Conservation (phyloP, 2,329 filamentous ascomycete genomes). For the Xylaria polymorpha region DNA sequence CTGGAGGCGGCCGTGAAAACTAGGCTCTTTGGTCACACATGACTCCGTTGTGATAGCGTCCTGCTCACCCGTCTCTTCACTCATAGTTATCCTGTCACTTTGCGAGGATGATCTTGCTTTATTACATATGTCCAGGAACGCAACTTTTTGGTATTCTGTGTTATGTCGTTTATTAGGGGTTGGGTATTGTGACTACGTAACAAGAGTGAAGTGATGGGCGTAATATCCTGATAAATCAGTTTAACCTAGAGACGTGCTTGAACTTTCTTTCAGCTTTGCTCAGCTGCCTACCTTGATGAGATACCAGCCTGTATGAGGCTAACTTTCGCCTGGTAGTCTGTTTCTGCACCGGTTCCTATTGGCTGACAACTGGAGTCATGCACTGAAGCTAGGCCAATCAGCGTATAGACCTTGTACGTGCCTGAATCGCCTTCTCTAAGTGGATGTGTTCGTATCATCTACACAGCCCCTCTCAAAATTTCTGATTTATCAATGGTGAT, state of each 20-base stretch:
- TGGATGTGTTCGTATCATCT: constrained; percentile 26
- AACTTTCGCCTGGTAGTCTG: background rate
- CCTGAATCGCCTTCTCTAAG: constrained; percentile 9
- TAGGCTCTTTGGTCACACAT: constrained; percentile 37
- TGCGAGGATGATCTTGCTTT: background rate
- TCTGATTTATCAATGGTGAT: constrained; percentile 8
- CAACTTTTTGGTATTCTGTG: background rate
- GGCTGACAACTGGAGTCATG: constrained; percentile 1
- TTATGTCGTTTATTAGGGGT: background rate
- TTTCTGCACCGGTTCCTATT: constrained; percentile 5
- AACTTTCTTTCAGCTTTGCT: constrained; percentile 25
- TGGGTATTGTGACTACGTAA: background rate
- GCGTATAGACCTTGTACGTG: constrained; percentile 8
- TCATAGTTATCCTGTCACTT: constrained; percentile 20
- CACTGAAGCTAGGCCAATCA: constrained; percentile 19
- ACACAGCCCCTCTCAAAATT: constrained; percentile 15
- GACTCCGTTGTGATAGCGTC: constrained; percentile 7
- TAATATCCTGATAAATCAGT: constrained; percentile 7
- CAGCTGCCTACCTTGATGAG: background rate
- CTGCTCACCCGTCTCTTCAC: constrained; percentile 19
- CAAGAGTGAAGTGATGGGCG: constrained; percentile 1
- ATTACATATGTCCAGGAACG: background rate
- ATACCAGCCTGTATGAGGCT: constrained; percentile 1
- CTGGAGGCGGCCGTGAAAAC: constrained; percentile 46
- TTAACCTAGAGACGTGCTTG: background rate